Percentiles rank a stretch among this genome's conserved stretches.
Conservation (phyloP, 345 rosid genomes). For the Eucalyptus rudis region DNA sequence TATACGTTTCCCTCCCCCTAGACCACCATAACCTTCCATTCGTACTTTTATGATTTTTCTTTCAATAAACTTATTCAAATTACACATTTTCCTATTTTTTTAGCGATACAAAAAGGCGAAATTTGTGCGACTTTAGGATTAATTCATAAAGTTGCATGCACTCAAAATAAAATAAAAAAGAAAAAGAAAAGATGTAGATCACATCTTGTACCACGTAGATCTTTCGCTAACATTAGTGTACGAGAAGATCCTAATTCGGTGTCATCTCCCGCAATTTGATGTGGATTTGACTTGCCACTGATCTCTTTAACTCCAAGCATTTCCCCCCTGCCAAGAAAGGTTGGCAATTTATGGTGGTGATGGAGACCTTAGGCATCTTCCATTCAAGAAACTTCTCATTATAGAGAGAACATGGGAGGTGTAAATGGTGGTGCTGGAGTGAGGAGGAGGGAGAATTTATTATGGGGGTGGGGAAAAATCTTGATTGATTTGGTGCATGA, state of each 20-base stretch:
- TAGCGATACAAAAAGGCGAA: not conserved
- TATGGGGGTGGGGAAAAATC: not conserved
- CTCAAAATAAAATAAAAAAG: not conserved
- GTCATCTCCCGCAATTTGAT: not conserved
- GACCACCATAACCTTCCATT: not conserved
- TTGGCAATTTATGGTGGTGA: constrained; percentile 17
- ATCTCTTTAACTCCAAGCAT: not conserved
- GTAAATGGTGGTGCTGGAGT: not conserved
- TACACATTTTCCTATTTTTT: not conserved
- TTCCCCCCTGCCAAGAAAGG: constrained; percentile 9
- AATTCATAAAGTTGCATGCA: not conserved
- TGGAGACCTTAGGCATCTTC: constrained; percentile 5
- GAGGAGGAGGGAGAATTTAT: constrained; percentile 9
- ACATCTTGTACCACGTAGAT: not conserved
- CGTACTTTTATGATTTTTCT: not conserved
- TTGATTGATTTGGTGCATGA: not conserved
- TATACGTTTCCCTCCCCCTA: not conserved
- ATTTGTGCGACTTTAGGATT: not conserved
- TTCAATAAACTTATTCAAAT: not conserved
- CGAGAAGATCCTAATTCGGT: not conserved
- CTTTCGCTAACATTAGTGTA: not conserved
- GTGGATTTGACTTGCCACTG: not conserved
- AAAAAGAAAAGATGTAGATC: not conserved
- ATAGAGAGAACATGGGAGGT: not conserved
- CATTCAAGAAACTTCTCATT: not conserved